Base-by-base conservation (phyloP, 257 asterid species). In the Solanum paucissectum region DNA sequence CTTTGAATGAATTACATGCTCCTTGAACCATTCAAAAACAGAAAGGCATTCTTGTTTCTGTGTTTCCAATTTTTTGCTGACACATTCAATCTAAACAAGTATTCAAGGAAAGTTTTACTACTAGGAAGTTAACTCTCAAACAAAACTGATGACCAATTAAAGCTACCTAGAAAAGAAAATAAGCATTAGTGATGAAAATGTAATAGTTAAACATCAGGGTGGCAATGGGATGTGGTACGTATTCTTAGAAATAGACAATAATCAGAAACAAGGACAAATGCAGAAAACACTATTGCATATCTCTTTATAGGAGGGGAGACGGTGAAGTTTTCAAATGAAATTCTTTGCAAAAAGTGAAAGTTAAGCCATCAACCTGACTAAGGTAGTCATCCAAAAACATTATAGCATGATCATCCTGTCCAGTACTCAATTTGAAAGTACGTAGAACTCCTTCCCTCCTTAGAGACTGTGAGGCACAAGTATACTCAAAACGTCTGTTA, bases 321-420 rank as follows among this genome's bases (percentile, higher is more conserved):
- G 2, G 40, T 4, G 1, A 79, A 16, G 27, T 27, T 27, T 8
- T 16, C 68, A 81, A 46, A 81, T 81, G 9, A 81, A 29, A 68
- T 40, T 21, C 49, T 37, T 72, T 20, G 49, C 62, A 49, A 33
- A 68, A 25, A 87, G 86, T 79, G 66, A 88, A 29, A 79, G 40
- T 79, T 25, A 79, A 27, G 60, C 49, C 60, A 91, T 91, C 79
- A 89, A 95, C 99, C 98, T 95, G 98, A 88, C 88, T 95, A 62
- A 92, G 58, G 91, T 97, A 97, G 92, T 97, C 95, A 33, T 95
- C 98, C 81, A 89, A 20, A 89, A 97, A 93, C 98, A 97, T 97
- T 86, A 97, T 88, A 77, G 99, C 99, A 92, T 94, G 98, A 90
- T 97, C 99, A 58, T 97, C 98, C 91, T 96, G 99, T 85, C 99